phyloP scores from a whole-genome alignment of 352 stramenopile genomes.

The Pythium utonaiense region DNA sequence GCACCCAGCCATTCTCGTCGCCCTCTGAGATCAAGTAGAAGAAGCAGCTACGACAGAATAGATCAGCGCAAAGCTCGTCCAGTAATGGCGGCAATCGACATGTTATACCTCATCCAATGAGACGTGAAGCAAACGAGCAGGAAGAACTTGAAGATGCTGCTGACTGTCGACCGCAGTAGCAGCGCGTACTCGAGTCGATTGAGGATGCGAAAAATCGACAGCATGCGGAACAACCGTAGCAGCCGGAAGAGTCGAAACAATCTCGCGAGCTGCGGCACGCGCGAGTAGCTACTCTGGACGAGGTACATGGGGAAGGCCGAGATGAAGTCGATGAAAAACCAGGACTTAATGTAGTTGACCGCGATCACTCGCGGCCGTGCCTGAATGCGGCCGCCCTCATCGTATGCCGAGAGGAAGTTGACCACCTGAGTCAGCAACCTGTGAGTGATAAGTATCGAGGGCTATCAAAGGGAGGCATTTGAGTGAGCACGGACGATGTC shows the following conservation, averaged over 20 bases:
- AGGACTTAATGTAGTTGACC: constrained; percentile 57
- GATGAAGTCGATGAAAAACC: constrained; percentile 76
- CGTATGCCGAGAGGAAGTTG: constrained; percentile 72
- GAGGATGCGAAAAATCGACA: constrained; percentile 56
- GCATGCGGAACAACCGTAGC: constrained; percentile 62
- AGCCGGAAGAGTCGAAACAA: constrained; percentile 58
- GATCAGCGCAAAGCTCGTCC: not conserved
- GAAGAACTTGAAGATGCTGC: constrained; percentile 59
- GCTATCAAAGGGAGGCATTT: not conserved
- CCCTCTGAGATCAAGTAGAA: constrained; percentile 49
- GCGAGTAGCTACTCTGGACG: constrained; percentile 53
- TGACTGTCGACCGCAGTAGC: constrained; percentile 71
- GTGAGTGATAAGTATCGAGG: too few relatives aligned
- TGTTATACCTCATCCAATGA: constrained; percentile 46
- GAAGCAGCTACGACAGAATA: constrained; percentile 43
- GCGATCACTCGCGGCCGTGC: constrained; percentile 41
- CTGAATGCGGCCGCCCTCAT: constrained; percentile 58
- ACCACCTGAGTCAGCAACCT: constrained; percentile 31
- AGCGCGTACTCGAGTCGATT: constrained; percentile 36
- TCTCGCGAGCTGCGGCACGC: constrained; percentile 60
- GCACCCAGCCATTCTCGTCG: constrained; percentile 12
- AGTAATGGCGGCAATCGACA: not conserved
- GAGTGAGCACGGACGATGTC: constrained; percentile 63
- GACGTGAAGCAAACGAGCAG: constrained; percentile 68
- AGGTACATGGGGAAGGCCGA: constrained; percentile 72